Conservation (phyloP, 2,329 filamentous ascomycete species). For the Fusarium equiseti region DNA sequence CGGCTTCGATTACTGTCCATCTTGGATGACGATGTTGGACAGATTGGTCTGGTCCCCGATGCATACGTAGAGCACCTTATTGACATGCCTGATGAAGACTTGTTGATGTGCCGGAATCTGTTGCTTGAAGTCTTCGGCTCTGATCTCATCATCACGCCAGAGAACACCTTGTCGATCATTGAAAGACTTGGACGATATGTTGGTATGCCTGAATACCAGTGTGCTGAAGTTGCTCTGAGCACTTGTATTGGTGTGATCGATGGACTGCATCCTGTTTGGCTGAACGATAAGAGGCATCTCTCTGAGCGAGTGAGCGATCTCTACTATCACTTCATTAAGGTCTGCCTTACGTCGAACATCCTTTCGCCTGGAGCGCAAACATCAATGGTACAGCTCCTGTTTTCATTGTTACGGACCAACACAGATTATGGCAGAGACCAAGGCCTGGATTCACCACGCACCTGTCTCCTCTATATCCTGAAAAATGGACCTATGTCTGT, state of each 20-base stretch:
- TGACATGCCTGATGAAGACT: slow-evolving; percentile 63
- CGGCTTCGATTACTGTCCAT: slow-evolving; percentile 60
- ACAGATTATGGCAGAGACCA: slow-evolving; percentile 74
- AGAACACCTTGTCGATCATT: slow-evolving; percentile 62
- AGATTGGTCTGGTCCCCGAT: slow-evolving; percentile 63
- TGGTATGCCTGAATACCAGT: slow-evolving; percentile 70
- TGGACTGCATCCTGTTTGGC: slow-evolving; percentile 73
- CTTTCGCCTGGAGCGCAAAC: slow-evolving; percentile 78
- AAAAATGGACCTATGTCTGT: slow-evolving; percentile 74
- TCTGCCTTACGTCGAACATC: slow-evolving; percentile 73
- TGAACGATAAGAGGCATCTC: slow-evolving; percentile 68
- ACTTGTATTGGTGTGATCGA: slow-evolving; percentile 76
- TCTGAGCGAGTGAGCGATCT: slow-evolving; percentile 77
- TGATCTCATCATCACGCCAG: slow-evolving; percentile 63
- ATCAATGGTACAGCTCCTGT: slow-evolving; percentile 74
- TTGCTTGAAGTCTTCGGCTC: slow-evolving; percentile 66
- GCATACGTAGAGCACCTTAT: slow-evolving; percentile 64
- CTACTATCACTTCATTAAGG: slow-evolving; percentile 81
- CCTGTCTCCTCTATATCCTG: slow-evolving; percentile 80
- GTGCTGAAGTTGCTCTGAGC: slow-evolving; percentile 79
- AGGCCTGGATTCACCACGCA: slow-evolving; percentile 70
- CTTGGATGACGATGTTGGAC: slow-evolving; percentile 57
- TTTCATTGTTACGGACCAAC: slow-evolving; percentile 75
- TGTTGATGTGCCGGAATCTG: slow-evolving; percentile 64
- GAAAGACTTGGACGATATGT: slow-evolving; percentile 65